A percentile compares a stretch with the other conserved stretches of the same genome.
phyloP scores from a whole-genome alignment of 805 yeast genomes.

The Hanseniaspora thailandica region DNA sequence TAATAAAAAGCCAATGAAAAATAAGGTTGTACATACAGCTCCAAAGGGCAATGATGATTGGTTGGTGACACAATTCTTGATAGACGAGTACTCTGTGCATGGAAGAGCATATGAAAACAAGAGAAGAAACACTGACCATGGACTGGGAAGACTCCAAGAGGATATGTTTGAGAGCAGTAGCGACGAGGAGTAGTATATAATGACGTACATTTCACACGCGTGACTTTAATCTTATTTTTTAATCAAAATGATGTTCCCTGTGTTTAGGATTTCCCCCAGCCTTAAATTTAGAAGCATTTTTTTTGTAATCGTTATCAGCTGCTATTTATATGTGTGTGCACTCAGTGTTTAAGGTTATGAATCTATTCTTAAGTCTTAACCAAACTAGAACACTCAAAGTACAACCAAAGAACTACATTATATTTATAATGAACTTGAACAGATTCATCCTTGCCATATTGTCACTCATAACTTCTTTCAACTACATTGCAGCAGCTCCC shows the following conservation, averaged over 20 bases:
- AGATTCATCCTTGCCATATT: background rate
- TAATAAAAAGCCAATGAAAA: background rate
- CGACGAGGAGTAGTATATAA: constrained; percentile 9
- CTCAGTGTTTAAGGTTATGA: no score
- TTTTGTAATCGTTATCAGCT: no score
- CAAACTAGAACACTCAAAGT: no score
- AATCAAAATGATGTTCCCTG: no score
- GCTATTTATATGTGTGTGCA: no score
- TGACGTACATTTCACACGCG: no score
- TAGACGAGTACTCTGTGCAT: constrained; percentile 13
- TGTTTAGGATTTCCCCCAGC: no score
- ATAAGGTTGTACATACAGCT: background rate
- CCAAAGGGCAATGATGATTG: constrained; percentile 1
- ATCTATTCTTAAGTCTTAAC: no score
- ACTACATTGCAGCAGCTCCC: background rate
- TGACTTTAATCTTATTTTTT: no score
- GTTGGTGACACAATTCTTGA: constrained; percentile 2
- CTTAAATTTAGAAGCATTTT: no score
- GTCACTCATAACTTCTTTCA: background rate
- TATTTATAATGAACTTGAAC: background rate
- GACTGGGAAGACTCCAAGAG: background rate
- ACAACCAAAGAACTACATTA: no score
- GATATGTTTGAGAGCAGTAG: constrained; percentile 16
- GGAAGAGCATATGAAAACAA: constrained; percentile 2
- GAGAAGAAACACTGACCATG: background rate